phyloP scores from a whole-genome alignment of 116 monocot species.

The Iris pallida region DNA sequence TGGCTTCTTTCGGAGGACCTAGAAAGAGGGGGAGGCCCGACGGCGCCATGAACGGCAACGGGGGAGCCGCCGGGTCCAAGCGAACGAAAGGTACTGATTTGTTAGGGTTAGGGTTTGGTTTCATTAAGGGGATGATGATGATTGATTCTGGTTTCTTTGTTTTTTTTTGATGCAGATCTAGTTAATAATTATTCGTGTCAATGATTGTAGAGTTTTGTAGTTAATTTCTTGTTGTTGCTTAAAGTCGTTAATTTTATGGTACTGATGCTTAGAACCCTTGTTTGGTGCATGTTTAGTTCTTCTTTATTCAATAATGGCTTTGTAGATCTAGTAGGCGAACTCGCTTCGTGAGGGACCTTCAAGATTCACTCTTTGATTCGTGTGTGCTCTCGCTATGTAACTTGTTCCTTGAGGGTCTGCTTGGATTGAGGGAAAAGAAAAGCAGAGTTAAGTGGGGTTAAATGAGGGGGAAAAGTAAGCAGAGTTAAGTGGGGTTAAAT shows the following conservation, averaged over 20 bases:
- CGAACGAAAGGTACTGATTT: slow-evolving; percentile 20
- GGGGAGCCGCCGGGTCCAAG: slow-evolving; percentile 25
- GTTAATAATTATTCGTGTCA: not conserved
- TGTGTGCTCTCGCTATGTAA: too few relatives aligned
- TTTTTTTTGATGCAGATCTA: not conserved
- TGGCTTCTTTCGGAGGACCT: slow-evolving; percentile 22
- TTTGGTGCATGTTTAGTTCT: not conserved
- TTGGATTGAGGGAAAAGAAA: too few relatives aligned
- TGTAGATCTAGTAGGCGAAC: too few relatives aligned
- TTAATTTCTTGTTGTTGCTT: not conserved
- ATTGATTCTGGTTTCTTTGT: not conserved
- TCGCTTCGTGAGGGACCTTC: too few relatives aligned
- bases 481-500: too few relatives aligned
- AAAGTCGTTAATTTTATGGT: not conserved
- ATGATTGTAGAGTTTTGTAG: not conserved
- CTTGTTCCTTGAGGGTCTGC: too few relatives aligned
- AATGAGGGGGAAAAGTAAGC: too few relatives aligned
- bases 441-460: too few relatives aligned
- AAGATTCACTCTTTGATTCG: too few relatives aligned
- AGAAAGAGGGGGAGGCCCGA: slow-evolving; percentile 42
- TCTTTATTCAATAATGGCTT: too few relatives aligned
- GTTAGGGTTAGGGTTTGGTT: not conserved
- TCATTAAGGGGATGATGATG: not conserved
- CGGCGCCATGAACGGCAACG: slow-evolving; percentile 23
- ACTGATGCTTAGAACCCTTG: not conserved